phyloP scores from a whole-genome alignment of 1,284 basidiomycete species.

The Heterobasidion parviporum region DNA sequence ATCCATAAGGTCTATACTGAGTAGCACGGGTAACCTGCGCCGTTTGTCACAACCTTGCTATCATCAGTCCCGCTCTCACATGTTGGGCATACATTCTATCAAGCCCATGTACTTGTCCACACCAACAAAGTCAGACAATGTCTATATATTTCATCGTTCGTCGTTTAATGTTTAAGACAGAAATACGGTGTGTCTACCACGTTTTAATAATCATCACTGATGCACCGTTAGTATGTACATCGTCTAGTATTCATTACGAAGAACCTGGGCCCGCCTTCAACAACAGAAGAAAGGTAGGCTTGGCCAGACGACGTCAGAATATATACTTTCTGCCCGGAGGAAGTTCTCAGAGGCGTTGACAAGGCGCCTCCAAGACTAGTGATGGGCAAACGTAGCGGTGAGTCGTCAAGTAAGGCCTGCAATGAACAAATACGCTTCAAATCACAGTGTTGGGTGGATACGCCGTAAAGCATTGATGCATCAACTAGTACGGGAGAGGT shows the following conservation, averaged over 20 bases:
- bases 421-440: too few relatives aligned
- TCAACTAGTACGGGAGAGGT: too few relatives aligned
- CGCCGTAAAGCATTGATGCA: too few relatives aligned
- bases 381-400: conserved; percentile 7
- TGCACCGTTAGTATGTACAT: neutral
- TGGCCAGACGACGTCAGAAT: neutral
- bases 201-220: too few relatives aligned
- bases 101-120: neutral
- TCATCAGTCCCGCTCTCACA: too few relatives aligned
- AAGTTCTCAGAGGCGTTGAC: conserved; percentile 12
- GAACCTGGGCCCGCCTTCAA: neutral
- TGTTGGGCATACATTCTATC: neutral
- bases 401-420: neutral
- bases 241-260: neutral
- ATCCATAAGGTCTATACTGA: neutral
- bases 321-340: conserved; percentile 12
- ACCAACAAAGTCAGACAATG: neutral
- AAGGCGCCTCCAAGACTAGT: conserved; percentile 13
- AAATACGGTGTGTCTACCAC: too few relatives aligned
- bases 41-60: too few relatives aligned
- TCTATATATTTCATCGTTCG: neutral
- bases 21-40: too few relatives aligned
- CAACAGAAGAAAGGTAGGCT: neutral
- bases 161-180: too few relatives aligned
- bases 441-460: too few relatives aligned